Conservation (phyloP, 768 basidiomycete species). For the Boletus rex-veris region DNA sequence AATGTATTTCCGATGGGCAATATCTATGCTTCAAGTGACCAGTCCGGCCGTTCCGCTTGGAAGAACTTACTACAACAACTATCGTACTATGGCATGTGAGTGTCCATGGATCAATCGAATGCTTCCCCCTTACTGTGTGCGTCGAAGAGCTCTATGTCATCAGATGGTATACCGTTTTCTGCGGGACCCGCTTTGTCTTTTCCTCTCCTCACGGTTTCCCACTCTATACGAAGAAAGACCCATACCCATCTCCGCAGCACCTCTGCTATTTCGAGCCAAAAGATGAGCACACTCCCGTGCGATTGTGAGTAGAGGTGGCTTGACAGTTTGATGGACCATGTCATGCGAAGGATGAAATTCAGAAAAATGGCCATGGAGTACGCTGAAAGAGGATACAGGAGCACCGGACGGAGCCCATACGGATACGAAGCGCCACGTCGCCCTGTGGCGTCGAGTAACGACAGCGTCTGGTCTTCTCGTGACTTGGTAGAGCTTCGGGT, state of each 20-base stretch:
- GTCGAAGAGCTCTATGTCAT: slow-evolving; percentile 15
- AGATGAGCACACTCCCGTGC: slow-evolving; percentile 82
- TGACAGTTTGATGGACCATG: slow-evolving; percentile 90
- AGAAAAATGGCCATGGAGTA: slow-evolving; percentile 82
- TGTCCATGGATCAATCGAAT: slow-evolving; percentile 15
- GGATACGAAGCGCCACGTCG: slow-evolving; percentile 39
- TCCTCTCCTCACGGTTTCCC: slow-evolving; percentile 78
- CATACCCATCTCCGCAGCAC: slow-evolving; percentile 92
- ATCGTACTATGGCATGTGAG: not conserved
- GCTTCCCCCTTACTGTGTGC: slow-evolving; percentile 10
- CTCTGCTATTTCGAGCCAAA: slow-evolving; percentile 89
- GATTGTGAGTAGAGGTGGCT: slow-evolving; percentile 74
- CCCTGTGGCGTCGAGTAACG: slow-evolving; percentile 14
- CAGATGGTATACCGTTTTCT: slow-evolving; percentile 4
- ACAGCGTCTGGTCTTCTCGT: slow-evolving; percentile 20
- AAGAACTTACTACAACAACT: slow-evolving; percentile 14
- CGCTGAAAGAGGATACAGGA: slow-evolving; percentile 76
- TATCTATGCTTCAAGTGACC: slow-evolving; percentile 7
- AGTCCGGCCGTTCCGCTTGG: not conserved
- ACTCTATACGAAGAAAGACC: slow-evolving; percentile 96
- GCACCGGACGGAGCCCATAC: slow-evolving; percentile 67
- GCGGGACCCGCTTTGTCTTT: slow-evolving; percentile 6
- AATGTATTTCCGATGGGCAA: not conserved
- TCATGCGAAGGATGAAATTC: slow-evolving; percentile 86
- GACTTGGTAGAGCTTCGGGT: slow-evolving; percentile 32